phyloP scores from a whole-genome alignment of 768 basidiomycete genomes.

The Antrodiella citrinella region DNA sequence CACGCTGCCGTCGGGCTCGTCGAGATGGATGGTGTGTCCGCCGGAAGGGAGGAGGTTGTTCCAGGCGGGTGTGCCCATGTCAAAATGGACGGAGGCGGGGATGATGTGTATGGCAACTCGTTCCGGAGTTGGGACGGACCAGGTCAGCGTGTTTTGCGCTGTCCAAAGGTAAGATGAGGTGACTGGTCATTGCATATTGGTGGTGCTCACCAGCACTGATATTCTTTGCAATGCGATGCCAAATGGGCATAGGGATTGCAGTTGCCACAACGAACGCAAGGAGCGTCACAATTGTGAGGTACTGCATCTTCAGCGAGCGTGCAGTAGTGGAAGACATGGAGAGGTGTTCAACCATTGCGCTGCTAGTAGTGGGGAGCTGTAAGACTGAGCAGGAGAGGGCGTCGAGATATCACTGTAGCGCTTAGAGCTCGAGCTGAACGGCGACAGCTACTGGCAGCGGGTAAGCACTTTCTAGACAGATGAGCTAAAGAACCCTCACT shows the following conservation, averaged over 20 bases:
- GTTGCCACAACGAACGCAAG: background rate
- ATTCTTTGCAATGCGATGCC: background rate
- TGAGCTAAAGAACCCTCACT: no score
- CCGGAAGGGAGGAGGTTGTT: conserved; percentile 22
- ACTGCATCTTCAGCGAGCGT: background rate
- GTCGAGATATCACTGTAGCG: no score
- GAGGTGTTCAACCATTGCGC: no score
- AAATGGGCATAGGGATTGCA: background rate
- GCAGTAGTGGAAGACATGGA: no score
- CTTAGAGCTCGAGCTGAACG: no score
- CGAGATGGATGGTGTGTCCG: conserved; percentile 24
- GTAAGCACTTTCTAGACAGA: no score
- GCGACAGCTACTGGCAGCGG: no score
- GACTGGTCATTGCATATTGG: no score
- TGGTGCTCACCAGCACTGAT: background rate
- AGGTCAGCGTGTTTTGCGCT: background rate
- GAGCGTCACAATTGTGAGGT: background rate
- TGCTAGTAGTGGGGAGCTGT: no score
- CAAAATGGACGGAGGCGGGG: conserved; percentile 3
- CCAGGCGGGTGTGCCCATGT: conserved; percentile 18
- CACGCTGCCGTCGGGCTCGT: conserved; percentile 8
- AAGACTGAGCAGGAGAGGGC: no score
- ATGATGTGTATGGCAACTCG: background rate
- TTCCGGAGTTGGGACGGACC: background rate
- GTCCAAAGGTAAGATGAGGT: no score